phyloP scores from a whole-genome alignment of 331 rosid species.

The Malus hybrid region DNA sequence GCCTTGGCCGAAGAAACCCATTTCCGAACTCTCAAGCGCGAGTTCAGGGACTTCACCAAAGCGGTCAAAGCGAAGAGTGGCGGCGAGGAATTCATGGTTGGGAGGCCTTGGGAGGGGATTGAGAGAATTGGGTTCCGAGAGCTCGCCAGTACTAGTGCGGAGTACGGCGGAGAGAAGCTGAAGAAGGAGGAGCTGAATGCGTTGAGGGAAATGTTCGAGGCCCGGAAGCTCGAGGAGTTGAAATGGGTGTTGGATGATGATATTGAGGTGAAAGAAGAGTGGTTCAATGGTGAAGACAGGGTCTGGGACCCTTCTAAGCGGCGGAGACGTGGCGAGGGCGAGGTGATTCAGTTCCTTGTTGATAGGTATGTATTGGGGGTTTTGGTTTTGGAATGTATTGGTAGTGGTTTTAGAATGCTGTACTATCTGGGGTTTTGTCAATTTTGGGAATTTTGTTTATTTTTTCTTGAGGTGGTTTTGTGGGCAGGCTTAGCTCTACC shows the following conservation, averaged over 20 bases:
- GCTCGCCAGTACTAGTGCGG: constrained; percentile 22
- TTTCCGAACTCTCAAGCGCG: constrained; percentile 41
- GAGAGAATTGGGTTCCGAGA: constrained; percentile 39
- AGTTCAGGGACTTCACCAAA: constrained; percentile 45
- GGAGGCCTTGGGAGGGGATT: constrained; percentile 77
- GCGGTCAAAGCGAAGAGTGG: constrained; percentile 26
- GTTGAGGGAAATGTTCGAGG: constrained; percentile 57
- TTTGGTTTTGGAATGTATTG: not conserved
- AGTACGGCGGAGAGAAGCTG: constrained; percentile 39
- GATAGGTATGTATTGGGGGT: constrained; percentile 52
- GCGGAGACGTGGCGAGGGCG: constrained; percentile 50
- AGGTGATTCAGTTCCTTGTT: constrained; percentile 71
- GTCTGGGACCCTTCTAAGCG: constrained; percentile 17
- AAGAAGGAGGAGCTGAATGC: constrained; percentile 60
- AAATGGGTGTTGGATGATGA: constrained; percentile 76
- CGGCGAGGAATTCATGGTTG: constrained; percentile 26
- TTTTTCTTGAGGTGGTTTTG: not conserved
- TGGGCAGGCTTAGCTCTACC: constrained; percentile 55
- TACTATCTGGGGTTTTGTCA: not conserved
- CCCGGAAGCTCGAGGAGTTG: constrained; percentile 49
- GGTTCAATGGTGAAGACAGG: constrained; percentile 31
- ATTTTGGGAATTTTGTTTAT: not conserved
- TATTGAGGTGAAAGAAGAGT: constrained; percentile 41
- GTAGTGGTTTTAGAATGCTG: not conserved
- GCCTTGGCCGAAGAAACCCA: constrained; percentile 40